Base-by-base conservation (phyloP, 768 basidiomycete species). In the Agaricus sinodeliciosus region DNA sequence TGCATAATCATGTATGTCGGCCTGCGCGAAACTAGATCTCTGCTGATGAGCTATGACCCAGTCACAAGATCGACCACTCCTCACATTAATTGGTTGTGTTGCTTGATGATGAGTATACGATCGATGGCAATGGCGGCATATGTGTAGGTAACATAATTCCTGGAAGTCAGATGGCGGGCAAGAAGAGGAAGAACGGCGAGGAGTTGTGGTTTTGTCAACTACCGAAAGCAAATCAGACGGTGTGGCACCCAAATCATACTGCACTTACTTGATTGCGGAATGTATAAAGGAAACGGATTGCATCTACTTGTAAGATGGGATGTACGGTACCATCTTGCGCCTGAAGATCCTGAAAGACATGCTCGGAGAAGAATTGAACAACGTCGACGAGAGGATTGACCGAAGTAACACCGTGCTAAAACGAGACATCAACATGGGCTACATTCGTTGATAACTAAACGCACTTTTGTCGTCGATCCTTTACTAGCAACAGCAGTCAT, bases 61-160 rank as follows among this genome's bases (percentile, higher is more conserved):
- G 15, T 28, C 28, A 16, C 9, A 43, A 8, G 27, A 19, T 36
- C 31, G 11, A 31, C 1, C 22, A 16, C 16, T n/a, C 73, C 89
- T 51, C 54, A 96, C 94, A 92, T 62, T 22, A 90, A 73, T 57
- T 82, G 78, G 3, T 76, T 76, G 3, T 82, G 81, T 61, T 87
- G 84, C 63, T 90, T 93, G 67, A 97, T 96, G 68, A 84, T 91
- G 37, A 99, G 70, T 49, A 97, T 85, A 6, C 94, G 81, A 63
- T 99, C 96, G 63, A 99, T 94, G n/a, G 94, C 92, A 61, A 97
- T 94, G 15, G 96, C 94, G 8, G 94, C 93, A 67, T 97, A 98
- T 0, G 95, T 94, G 62, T 89, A 95, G 22, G 88, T 86, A 44
- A 98, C 95, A 68, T 92, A 94, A 63, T 93, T 92, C 48, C 78